These are phyloP conservation scores for Cytidiella melzeri DNA, from an alignment of 768 basidiomycete species.

Conservation along the genomic window DNA sequence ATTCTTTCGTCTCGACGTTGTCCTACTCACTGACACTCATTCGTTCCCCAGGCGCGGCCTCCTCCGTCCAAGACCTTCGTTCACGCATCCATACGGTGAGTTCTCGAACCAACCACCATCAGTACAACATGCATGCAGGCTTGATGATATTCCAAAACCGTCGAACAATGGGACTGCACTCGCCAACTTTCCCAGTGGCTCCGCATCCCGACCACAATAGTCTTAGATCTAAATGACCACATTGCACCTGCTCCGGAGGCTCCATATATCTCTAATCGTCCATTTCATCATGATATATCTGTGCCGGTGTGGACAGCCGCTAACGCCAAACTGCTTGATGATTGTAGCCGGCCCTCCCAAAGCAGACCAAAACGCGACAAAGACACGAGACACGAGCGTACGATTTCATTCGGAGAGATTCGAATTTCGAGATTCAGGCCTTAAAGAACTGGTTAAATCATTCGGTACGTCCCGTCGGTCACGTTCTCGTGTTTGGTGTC, in stretches of 20 bases:
- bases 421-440: not conserved
- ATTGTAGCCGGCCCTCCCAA: not conserved
- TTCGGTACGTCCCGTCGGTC: not conserved
- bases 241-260: not conserved
- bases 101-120: not conserved
- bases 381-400: not conserved
- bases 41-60: constrained; percentile 54
- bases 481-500: not conserved
- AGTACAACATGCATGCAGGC: not conserved
- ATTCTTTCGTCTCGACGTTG: constrained; percentile 32
- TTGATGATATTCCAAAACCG: constrained; percentile 1
- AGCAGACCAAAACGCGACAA: not conserved
- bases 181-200: not conserved
- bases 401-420: not conserved
- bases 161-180: constrained; percentile 3
- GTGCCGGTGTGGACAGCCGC: not conserved
- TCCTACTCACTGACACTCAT: constrained; percentile 14
- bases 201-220: not conserved
- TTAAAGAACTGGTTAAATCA: not conserved
- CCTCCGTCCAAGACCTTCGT: constrained; percentile 60
- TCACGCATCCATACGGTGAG: constrained; percentile 24
- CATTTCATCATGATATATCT: not conserved
- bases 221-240: not conserved
- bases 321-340: not conserved
- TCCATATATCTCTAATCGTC: not conserved